Evolutionary conservation across 257 asterid species (phyloP), one percentile per base, ranked within the genome.

Genomic region (Capsicum baccatum): DNA sequence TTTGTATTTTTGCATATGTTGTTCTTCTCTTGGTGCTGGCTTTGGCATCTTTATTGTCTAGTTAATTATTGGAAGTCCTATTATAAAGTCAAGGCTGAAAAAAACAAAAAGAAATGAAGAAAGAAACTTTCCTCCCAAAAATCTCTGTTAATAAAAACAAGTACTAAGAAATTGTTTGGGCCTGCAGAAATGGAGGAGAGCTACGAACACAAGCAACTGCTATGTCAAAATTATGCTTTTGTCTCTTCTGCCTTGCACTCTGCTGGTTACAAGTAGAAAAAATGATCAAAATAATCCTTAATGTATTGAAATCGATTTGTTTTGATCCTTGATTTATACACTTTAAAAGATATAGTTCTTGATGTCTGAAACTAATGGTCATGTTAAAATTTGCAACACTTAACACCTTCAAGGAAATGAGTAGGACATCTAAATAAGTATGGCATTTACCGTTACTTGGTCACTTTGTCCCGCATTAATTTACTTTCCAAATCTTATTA

Each of bases 41-140:
- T 73, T 73, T 73, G 80, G 12, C 80, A 71, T 71, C 59, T 73
- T 26, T 17, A 26, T 66, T 11, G 5, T 64, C 9, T 68, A 37
- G 26, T 8, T 15, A 68, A 13, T 68, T 67, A 12, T 63, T 26
- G 13, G 4, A 21, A 58, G 33, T 26, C 21, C 16, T 15, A 3
- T 60, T 59, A 59, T 13, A 59, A 59, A 60, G 66, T 59, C 66
- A n/a, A 59, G 66, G 33, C 11, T 84, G 44, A 26, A 17, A 42
- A 63, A 58, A 7, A 21, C n/a, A 59, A 17, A 16, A 57, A 15
- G 44, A 14, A 6, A 8, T 6, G 16, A 13, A 54, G 58, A 57
- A 57, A 57, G 19, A 57, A 15, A 14, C 1, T 4, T 47, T 47
- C 52, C 3, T 48, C 10, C 54, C 7, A 56, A 4, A 13, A 55